A percentile compares a stretch with the other conserved stretches of the same genome.
phyloP scores from a whole-genome alignment of 106 monocot genomes.

The Amphibolis antarctica region DNA sequence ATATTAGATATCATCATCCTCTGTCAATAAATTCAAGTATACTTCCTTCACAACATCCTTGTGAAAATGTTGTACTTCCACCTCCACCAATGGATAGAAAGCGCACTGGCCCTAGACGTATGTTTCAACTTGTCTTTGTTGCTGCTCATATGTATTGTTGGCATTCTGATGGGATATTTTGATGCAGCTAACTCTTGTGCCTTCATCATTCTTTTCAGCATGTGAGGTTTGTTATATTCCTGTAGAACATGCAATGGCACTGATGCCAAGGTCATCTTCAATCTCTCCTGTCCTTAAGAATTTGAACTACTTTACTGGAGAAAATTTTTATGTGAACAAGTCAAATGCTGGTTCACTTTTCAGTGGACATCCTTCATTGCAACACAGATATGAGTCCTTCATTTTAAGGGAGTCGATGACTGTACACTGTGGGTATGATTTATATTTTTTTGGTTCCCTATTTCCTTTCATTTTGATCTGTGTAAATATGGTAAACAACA shows the following conservation, averaged over 20 bases:
- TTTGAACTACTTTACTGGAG: conserved; percentile 43
- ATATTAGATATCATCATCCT: conserved; percentile 4
- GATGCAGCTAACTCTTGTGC: conserved; percentile 9
- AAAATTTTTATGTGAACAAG: conserved; percentile 22
- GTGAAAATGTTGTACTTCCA: conserved; percentile 32
- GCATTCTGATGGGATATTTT: background rate
- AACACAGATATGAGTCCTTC: conserved; percentile 48
- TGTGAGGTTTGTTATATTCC: conserved; percentile 82
- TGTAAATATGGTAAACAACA: conserved; percentile 1
- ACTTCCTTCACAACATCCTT: conserved; percentile 34
- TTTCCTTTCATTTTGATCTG: too few species aligned
- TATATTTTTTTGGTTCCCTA: background rate
- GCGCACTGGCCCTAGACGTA: conserved; percentile 56
- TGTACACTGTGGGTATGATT: conserved; percentile 72
- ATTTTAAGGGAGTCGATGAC: conserved; percentile 59
- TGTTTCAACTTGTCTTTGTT: conserved; percentile 10
- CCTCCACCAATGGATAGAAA: conserved; percentile 28
- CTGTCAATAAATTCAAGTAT: conserved; percentile 3
- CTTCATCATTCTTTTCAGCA: conserved; percentile 36
- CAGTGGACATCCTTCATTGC: conserved; percentile 56
- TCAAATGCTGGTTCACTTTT: conserved; percentile 41
- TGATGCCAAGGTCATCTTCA: conserved; percentile 61
- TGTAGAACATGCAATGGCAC: conserved; percentile 50
- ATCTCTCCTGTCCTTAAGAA: conserved; percentile 53
- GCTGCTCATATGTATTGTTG: background rate